These are phyloP conservation scores for Carex scoparia DNA, from an alignment of 176 grass and related monocot species.

Conservation along the genomic window DNA sequence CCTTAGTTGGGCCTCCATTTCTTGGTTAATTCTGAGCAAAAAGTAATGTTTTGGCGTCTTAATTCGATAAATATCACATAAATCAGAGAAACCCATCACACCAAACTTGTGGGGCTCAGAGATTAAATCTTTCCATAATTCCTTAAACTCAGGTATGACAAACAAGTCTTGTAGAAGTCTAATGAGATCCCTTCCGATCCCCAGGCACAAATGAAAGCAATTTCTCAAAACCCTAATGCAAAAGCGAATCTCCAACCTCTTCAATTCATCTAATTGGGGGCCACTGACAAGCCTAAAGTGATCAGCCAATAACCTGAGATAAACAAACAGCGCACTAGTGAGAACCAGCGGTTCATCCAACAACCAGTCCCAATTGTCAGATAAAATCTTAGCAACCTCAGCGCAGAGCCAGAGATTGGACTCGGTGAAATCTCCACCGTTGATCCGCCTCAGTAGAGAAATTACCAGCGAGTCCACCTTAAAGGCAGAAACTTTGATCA, in stretches of 20 bases:
- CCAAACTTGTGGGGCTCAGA: background rate
- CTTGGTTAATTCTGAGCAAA: conserved; percentile 32
- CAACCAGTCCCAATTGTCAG: conserved; percentile 34
- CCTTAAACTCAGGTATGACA: conserved; percentile 60
- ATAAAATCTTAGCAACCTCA: conserved; percentile 23
- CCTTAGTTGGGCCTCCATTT: conserved; percentile 81
- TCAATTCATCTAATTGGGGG: conserved; percentile 44
- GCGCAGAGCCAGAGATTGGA: conserved; percentile 44
- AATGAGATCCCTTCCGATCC: conserved; percentile 67
- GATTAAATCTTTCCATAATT: conserved; percentile 51
- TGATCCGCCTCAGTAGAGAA: conserved; percentile 49
- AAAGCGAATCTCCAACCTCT: conserved; percentile 49
- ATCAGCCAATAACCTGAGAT: conserved; percentile 41
- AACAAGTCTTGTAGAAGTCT: conserved; percentile 63
- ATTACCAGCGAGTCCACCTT: conserved; percentile 36
- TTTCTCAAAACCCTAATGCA: conserved; percentile 43
- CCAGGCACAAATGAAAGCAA: conserved; percentile 35
- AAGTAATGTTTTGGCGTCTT: conserved; percentile 37
- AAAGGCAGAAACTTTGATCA: conserved; percentile 41
- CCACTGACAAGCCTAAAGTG: conserved; percentile 44
- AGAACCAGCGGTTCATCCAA: conserved; percentile 15
- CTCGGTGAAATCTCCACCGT: conserved; percentile 45
- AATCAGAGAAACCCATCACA: conserved; percentile 21
- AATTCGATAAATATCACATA: conserved; percentile 32
- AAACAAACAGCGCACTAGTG: conserved; percentile 41